Percentiles rank a stretch among this genome's conserved stretches.
phyloP scores from a whole-genome alignment of 345 rosid genomes.

The Nephelium lappaceum region DNA sequence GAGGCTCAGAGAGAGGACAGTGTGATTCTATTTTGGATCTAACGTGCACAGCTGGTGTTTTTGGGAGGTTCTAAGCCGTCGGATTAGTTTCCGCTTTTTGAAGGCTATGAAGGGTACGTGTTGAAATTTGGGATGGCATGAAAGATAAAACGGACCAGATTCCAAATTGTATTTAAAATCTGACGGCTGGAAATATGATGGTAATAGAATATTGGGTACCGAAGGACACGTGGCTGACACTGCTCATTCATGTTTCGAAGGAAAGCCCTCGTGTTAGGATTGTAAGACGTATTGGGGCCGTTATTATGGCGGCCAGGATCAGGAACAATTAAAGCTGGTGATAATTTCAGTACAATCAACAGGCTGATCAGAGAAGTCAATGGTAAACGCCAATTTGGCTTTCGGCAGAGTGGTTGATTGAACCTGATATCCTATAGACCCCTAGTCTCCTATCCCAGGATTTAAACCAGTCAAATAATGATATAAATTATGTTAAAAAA shows the following conservation, averaged over 20 bases:
- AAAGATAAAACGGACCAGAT: slow-evolving; percentile 37
- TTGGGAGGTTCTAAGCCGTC: slow-evolving; percentile 31
- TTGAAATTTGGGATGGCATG: slow-evolving; percentile 10
- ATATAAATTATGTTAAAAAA: too few species aligned
- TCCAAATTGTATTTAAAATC: slow-evolving; percentile 20
- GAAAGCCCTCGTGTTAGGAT: not conserved
- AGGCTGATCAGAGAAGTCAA: not conserved
- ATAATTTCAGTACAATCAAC: not conserved
- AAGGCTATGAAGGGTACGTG: slow-evolving; percentile 25
- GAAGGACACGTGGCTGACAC: slow-evolving; percentile 21
- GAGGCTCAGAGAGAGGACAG: not conserved
- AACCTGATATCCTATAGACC: not conserved
- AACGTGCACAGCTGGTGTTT: slow-evolving; percentile 24
- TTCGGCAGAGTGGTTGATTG: not conserved
- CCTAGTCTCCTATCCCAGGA: too few species aligned
- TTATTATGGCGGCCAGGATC: not conserved
- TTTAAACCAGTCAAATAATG: not conserved
- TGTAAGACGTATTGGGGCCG: too few species aligned
- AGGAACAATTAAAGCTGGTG: not conserved
- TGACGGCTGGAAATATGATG: slow-evolving; percentile 25
- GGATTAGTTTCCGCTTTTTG: slow-evolving; percentile 23
- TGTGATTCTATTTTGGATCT: slow-evolving; percentile 14
- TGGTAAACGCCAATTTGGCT: not conserved
- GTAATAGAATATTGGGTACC: not conserved
- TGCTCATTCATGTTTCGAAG: slow-evolving; percentile 22